Percentiles rank a stretch among this genome's conserved stretches.
phyloP scores from a whole-genome alignment of 768 basidiomycete genomes.

The Lactarius deliciosus region DNA sequence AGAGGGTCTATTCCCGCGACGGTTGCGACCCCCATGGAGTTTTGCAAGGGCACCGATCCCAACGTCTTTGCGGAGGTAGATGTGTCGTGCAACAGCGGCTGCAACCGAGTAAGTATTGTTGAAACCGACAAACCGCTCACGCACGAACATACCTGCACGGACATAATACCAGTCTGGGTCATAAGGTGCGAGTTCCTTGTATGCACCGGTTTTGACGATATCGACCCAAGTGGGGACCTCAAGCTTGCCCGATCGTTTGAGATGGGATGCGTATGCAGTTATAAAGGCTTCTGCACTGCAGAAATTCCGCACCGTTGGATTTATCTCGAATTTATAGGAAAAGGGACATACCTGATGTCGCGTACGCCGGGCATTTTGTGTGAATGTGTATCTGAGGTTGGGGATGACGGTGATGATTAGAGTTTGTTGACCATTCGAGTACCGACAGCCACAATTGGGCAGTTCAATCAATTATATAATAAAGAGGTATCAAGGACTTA shows the following conservation, averaged over 20 bases:
- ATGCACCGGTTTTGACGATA: constrained; percentile 96
- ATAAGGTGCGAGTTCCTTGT: constrained; percentile 98
- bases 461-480: constrained; percentile 27
- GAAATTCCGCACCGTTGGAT: constrained; percentile 1
- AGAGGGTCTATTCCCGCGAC: constrained; percentile 94
- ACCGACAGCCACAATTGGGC: constrained; percentile 28
- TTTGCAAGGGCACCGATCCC: constrained; percentile 92
- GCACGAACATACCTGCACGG: constrained; percentile 76
- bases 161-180: constrained; percentile 99
- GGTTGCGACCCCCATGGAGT: constrained; percentile 94
- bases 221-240: constrained; percentile 99
- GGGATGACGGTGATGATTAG: constrained; percentile 24
- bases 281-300: constrained; percentile 91
- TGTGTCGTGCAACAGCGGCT: constrained; percentile 98
- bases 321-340: neutral
- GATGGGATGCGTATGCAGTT: constrained; percentile 88
- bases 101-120: constrained; percentile 11
- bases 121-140: neutral
- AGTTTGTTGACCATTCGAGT: constrained; percentile 21
- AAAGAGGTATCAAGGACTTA: neutral
- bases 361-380: constrained; percentile 49
- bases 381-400: constrained; percentile 14
- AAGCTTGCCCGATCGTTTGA: constrained; percentile 98
- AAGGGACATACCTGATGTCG: constrained; percentile 43
- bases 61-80: constrained; percentile 98